A percentile compares a stretch with the other conserved stretches of the same genome.
Conservation (phyloP, 2,329 filamentous ascomycete genomes). For the Ceratocystis colombiana region DNA sequence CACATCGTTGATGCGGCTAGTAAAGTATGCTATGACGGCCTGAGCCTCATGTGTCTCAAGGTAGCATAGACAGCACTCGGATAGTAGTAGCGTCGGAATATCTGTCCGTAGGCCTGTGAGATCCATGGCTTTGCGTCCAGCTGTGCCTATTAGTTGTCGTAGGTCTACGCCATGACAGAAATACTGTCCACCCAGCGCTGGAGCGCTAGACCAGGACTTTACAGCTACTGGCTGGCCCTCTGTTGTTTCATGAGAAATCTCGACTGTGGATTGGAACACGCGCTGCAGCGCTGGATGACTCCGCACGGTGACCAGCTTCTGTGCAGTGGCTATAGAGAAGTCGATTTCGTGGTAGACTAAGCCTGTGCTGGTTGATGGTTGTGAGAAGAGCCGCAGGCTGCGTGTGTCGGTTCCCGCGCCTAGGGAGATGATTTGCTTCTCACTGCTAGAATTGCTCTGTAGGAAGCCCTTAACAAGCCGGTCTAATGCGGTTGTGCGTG, state of each 20-base stretch:
- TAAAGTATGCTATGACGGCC: slow-evolving; percentile 56
- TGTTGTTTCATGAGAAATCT: slow-evolving; percentile 25
- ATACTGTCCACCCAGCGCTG: slow-evolving; percentile 38
- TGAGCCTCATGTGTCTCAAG: slow-evolving; percentile 56
- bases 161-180: slow-evolving; percentile 61
- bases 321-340: slow-evolving; percentile 62
- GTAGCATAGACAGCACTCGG: slow-evolving; percentile 93
- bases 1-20: slow-evolving; percentile 40
- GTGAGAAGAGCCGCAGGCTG: slow-evolving; percentile 61
- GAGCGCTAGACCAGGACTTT: slow-evolving; percentile 24
- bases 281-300: slow-evolving; percentile 37
- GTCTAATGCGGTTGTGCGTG: slow-evolving; percentile 76
- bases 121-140: slow-evolving; percentile 2
- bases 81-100: slow-evolving; percentile 74
- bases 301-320: slow-evolving; percentile 51
- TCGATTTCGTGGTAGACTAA: slow-evolving; percentile 88
- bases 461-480: slow-evolving; percentile 65
- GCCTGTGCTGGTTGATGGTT: slow-evolving; percentile 31
- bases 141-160: slow-evolving; percentile 41
- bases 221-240: slow-evolving; percentile 25
- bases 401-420: slow-evolving; percentile 92
- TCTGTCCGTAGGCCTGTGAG: slow-evolving; percentile 41
- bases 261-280: slow-evolving; percentile 34
- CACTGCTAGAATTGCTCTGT: slow-evolving; percentile 30
- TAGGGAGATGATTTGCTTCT: slow-evolving; percentile 75